Base-by-base conservation (phyloP, 2,329 filamentous ascomycete species). In the Metarhizium robertsii region DNA sequence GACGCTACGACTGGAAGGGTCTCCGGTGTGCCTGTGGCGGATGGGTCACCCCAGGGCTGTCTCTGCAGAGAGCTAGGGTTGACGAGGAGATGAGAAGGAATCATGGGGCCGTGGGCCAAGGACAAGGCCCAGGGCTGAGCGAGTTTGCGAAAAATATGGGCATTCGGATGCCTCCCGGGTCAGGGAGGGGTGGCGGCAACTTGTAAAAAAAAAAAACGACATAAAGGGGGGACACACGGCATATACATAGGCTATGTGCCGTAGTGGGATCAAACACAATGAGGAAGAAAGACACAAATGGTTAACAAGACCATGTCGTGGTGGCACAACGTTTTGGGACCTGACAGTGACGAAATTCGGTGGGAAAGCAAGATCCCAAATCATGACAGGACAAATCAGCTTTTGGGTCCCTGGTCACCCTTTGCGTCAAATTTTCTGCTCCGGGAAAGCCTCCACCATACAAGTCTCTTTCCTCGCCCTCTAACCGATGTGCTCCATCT, bases 1-100 rank as follows among this genome's bases (percentile, higher is more conserved):
- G 94, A 43, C 88, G 94, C 64, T 99, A 96, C 67, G 88, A 92
- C 53, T 99, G 94, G 94, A 90, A 95, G 69, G 94, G 94, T 14
- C 87, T 96, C 79, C 85, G 85, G 68, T 99, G 94, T 73, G 94
- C 85, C 66, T 99, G 94, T 70, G 85, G 87, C 42, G 84, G 86
- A 59, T 97, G 94, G 92, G 80, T 96, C 25, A 88, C 91, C 52
- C 92, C 94, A 8, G 92, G 88, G 1, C 94, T 99, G 68, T 92
- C 88, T 58, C 76, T 97, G 58, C 86, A 90, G 54, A 88, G 86
- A 69, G 86, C 87, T 53, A 85, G 85, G 62, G 86, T 96, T 42
- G 94, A 97, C 68, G 86, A 95, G 65, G 70, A 75, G 30, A 62
- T 65, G 38, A 65, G 68, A 47, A 65, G 62, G 59, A 64, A 60